Evolutionary conservation across 768 basidiomycete genomes (phyloP).

Genomic region (Leccinum obscurum): DNA sequence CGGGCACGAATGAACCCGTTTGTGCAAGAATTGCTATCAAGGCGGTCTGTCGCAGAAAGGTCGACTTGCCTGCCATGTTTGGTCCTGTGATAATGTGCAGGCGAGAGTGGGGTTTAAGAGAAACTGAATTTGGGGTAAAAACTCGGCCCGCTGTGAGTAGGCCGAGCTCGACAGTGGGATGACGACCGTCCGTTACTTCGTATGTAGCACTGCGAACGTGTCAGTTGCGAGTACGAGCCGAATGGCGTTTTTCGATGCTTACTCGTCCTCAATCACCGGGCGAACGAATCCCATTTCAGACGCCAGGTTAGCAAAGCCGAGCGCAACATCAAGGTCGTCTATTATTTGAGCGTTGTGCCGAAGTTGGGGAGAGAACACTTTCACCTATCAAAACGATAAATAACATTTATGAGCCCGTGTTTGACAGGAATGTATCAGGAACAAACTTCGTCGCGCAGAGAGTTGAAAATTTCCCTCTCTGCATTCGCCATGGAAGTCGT

Average conservation of each 20-base stretch:
- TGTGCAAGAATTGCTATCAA: slow-evolving; percentile 90
- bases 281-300: slow-evolving; percentile 73
- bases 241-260: slow-evolving; percentile 24
- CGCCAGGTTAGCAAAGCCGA: slow-evolving; percentile 82
- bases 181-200: slow-evolving; percentile 76
- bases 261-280: slow-evolving; percentile 74
- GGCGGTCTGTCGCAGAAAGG: slow-evolving; percentile 87
- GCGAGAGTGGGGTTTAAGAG: slow-evolving; percentile 56
- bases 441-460: slow-evolving; percentile 63
- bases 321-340: slow-evolving; percentile 84
- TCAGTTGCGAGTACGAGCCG: background rate
- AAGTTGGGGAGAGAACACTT: slow-evolving; percentile 51
- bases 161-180: slow-evolving; percentile 91
- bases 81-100: slow-evolving; percentile 91
- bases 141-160: slow-evolving; percentile 69
- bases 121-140: slow-evolving; percentile 84
- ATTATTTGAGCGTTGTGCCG: slow-evolving; percentile 74
- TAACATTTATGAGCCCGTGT: background rate
- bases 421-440: background rate
- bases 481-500: slow-evolving; percentile 49
- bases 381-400: slow-evolving; percentile 52
- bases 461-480: slow-evolving; percentile 75
- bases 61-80: slow-evolving; percentile 96
- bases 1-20: slow-evolving; percentile 91
- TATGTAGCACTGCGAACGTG: slow-evolving; percentile 48